phyloP scores from a whole-genome alignment of 1,284 basidiomycete species.

The Trichosporon asahii region DNA sequence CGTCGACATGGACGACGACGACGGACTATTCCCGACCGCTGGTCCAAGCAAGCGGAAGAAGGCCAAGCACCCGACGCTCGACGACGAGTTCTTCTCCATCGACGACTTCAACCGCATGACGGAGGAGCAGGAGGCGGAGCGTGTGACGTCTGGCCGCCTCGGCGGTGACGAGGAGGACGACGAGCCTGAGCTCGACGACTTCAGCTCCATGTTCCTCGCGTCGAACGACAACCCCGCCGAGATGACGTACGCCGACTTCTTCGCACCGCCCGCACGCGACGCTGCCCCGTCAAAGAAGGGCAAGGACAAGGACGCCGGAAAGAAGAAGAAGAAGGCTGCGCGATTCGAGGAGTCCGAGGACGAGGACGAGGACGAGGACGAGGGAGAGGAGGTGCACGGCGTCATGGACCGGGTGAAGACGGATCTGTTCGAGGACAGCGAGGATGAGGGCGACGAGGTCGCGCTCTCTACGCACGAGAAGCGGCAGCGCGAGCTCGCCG shows the following conservation, averaged over 20 bases:
- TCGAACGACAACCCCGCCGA: constrained; percentile 51
- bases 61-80: constrained; percentile 62
- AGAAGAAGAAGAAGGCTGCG: constrained; percentile 50
- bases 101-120: constrained; percentile 84
- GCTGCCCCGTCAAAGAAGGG: constrained; percentile 27
- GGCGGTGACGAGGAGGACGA: constrained; percentile 54
- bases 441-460: constrained; percentile 50
- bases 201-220: constrained; percentile 41
- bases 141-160: constrained; percentile 61
- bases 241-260: constrained; percentile 59
- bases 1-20: constrained; percentile 24
- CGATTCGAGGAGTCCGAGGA: constrained; percentile 37
- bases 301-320: constrained; percentile 34
- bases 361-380: constrained; percentile 28
- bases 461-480: constrained; percentile 56
- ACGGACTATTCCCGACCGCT: constrained; percentile 28
- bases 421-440: constrained; percentile 58
- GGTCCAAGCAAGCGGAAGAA: constrained; percentile 42
- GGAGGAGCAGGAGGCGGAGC: constrained; percentile 70
- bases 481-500: constrained; percentile 54
- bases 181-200: constrained; percentile 56
- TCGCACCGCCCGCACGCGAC: constrained; percentile 55
- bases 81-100: constrained; percentile 91
- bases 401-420: constrained; percentile 55
- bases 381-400: constrained; percentile 36